phyloP scores from a whole-genome alignment of 371 early-diverging fungal genomes.

The Apophysomyces elegans region DNA sequence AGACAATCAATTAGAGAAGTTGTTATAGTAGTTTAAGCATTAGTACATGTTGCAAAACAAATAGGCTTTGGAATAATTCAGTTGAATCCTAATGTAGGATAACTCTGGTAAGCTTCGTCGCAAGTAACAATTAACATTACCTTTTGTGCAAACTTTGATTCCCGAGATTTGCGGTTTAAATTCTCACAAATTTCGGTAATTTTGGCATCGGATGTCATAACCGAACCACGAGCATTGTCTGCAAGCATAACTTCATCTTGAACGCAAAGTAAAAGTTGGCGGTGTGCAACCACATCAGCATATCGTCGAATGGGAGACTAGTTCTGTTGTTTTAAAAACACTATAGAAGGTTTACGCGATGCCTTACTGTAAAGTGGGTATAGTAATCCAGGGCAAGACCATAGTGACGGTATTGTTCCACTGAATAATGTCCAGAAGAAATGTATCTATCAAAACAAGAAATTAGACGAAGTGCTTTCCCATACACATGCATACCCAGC shows the following conservation, averaged over 20 bases:
- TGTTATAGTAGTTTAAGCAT: too few species aligned
- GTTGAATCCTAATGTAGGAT: conserved; percentile 62
- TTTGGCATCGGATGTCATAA: conserved; percentile 47
- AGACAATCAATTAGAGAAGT: not conserved
- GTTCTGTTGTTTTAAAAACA: not conserved
- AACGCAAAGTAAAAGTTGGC: conserved; percentile 69
- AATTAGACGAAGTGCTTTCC: not conserved
- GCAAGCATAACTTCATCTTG: conserved; percentile 23
- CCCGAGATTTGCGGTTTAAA: conserved; percentile 72
- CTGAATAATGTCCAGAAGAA: conserved; percentile 55
- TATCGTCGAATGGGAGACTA: conserved; percentile 98
- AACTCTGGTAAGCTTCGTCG: not conserved
- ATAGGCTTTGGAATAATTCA: conserved; percentile 77
- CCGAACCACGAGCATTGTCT: conserved; percentile 23
- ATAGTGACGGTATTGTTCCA: conserved; percentile 74
- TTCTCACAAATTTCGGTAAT: conserved; percentile 58
- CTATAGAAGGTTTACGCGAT: too few species aligned
- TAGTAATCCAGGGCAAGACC: conserved; percentile 88
- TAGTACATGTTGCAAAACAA: conserved; percentile 61
- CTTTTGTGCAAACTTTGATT: conserved; percentile 76
- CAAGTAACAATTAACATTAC: conserved; percentile 20
- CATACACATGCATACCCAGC: conserved; percentile 50
- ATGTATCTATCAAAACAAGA: conserved; percentile 44
- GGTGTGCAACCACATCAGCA: conserved; percentile 97
- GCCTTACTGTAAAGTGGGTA: conserved; percentile 91